Conservation (phyloP, 2,329 filamentous ascomycete genomes). For the Xylariales sp. region DNA sequence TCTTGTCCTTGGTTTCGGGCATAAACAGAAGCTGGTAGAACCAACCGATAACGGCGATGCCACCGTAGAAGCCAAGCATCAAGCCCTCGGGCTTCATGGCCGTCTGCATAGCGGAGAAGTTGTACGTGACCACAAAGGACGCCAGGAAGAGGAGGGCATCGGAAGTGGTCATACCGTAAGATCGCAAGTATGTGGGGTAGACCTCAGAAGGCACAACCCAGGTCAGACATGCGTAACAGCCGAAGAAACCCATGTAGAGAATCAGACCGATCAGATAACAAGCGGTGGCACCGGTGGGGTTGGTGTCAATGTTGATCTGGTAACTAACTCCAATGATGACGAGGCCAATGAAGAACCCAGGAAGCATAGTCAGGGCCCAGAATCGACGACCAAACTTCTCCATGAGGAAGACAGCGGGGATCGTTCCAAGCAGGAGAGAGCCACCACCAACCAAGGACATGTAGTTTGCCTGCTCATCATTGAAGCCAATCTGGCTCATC, state of each 20-base stretch:
- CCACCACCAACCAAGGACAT: constrained; percentile 73
- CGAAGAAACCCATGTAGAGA: constrained; percentile 66
- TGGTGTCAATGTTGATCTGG: constrained; percentile 42
- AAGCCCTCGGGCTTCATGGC: constrained; percentile 65
- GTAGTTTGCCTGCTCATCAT: constrained; percentile 59
- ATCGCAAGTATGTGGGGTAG: constrained; percentile 68
- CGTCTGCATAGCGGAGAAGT: constrained; percentile 66
- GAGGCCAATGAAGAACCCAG: constrained; percentile 67
- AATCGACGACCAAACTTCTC: constrained; percentile 68
- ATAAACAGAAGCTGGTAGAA: constrained; percentile 72
- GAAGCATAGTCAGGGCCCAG: constrained; percentile 70
- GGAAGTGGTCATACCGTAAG: constrained; percentile 70
- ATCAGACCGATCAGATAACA: constrained; percentile 65
- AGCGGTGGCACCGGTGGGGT: constrained; percentile 47
- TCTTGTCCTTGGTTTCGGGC: constrained; percentile 68
- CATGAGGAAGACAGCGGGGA: constrained; percentile 67
- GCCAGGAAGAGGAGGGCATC: constrained; percentile 65
- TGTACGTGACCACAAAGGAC: constrained; percentile 72
- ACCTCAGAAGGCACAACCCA: constrained; percentile 67
- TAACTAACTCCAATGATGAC: constrained; percentile 63
- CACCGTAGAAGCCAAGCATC: constrained; percentile 68
- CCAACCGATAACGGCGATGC: constrained; percentile 66
- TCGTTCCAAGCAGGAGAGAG: constrained; percentile 61
- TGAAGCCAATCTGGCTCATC: constrained; percentile 65
- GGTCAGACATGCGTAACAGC: constrained; percentile 59